phyloP scores from a whole-genome alignment of 805 yeast genomes.

The Myxozyma neotropica region DNA sequence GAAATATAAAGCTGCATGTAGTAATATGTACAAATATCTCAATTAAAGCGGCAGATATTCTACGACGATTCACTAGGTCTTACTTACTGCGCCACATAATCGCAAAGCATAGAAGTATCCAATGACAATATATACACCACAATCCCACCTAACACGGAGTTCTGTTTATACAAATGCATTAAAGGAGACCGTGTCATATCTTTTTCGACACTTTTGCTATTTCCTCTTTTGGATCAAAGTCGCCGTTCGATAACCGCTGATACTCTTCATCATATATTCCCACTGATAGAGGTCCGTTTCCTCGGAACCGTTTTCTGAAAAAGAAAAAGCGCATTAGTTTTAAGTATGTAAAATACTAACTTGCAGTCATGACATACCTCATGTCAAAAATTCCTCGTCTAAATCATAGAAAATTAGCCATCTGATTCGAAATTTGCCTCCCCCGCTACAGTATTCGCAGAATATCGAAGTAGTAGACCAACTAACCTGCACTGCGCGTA shows the following conservation, averaged over 20 bases:
- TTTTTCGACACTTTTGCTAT: constrained; percentile 60
- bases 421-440: neutral
- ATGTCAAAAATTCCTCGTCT: constrained; percentile 83
- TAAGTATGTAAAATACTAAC: neutral
- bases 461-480: too few relatives aligned
- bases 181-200: constrained; percentile 16
- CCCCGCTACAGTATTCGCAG: neutral
- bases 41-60: too few relatives aligned
- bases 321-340: neutral
- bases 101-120: too few relatives aligned
- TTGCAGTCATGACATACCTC: constrained; percentile 47
- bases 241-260: constrained; percentile 74
- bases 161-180: too few relatives aligned
- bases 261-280: constrained; percentile 91
- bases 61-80: too few relatives aligned
- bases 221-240: constrained; percentile 81
- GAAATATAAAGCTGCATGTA: too few relatives aligned
- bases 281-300: constrained; percentile 89
- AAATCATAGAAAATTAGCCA: neutral
- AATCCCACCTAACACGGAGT: neutral
- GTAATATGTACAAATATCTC: too few relatives aligned
- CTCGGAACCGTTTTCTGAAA: constrained; percentile 75
- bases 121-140: too few relatives aligned
- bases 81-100: too few relatives aligned
- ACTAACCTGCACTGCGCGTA: constrained; percentile 77